phyloP scores from a whole-genome alignment of 2,329 filamentous ascomycete species.

The Trichoderma arundinaceum region DNA sequence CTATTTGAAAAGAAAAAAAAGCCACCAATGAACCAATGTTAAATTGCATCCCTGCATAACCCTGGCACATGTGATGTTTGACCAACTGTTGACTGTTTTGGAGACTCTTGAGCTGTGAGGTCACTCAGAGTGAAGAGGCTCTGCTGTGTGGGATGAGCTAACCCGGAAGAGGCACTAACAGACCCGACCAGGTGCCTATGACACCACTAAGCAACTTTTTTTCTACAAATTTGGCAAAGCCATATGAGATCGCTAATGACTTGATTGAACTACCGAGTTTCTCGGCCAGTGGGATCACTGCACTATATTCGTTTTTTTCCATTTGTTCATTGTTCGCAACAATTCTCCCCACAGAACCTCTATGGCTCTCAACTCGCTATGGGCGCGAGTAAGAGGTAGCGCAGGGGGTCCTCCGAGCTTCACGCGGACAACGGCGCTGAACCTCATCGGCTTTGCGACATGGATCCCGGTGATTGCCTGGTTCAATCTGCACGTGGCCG shows the following conservation, averaged over 20 bases:
- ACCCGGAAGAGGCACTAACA: conserved; percentile 11
- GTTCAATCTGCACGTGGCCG: conserved; percentile 66
- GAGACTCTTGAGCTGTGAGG: not conserved
- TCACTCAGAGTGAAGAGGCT: conserved; percentile 15
- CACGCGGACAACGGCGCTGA: conserved; percentile 48
- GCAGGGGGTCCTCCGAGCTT: conserved; percentile 36
- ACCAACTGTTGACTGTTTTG: not conserved
- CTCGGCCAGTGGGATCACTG: not conserved
- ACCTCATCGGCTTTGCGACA: conserved; percentile 59
- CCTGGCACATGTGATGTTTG: not conserved
- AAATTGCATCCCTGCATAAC: not conserved
- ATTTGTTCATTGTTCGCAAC: no score
- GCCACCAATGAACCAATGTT: conserved; percentile 2
- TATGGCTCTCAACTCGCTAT: conserved; percentile 48
- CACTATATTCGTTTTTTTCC: no score
- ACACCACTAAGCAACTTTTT: conserved; percentile 26
- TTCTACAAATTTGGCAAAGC: not conserved
- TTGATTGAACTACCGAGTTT: not conserved
- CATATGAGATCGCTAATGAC: not conserved
- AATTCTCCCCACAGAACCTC: not conserved
- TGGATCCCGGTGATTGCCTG: conserved; percentile 68
- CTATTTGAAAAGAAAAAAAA: conserved; percentile 9
- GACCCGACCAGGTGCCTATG: not conserved
- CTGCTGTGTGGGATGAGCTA: conserved; percentile 24
- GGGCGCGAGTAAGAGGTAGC: conserved; percentile 42